A percentile compares a stretch with the other conserved stretches of the same genome.
phyloP scores from a whole-genome alignment of 2,329 filamentous ascomycete species.

The Arthrobotrys sinensis region DNA sequence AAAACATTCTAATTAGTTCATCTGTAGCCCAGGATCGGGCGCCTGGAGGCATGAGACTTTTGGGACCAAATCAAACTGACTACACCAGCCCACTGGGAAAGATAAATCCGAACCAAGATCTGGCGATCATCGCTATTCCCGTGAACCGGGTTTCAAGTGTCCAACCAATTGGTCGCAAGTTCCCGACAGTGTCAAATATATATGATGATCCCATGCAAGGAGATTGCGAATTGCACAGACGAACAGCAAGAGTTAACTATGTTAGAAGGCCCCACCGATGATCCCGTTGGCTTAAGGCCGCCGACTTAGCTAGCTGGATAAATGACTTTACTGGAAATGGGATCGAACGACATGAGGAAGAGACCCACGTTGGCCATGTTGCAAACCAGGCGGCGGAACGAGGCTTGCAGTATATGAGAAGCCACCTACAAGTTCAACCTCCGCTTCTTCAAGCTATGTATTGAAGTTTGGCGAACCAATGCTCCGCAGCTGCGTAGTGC shows the following conservation, averaged over 20 bases:
- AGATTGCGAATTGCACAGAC: conserved; percentile 32
- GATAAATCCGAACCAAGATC: conserved; percentile 37
- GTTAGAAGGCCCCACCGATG: background rate
- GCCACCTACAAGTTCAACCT: conserved; percentile 31
- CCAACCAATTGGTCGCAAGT: conserved; percentile 28
- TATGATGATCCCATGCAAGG: conserved; percentile 49
- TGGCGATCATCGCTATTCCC: conserved; percentile 17
- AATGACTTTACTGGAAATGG: conserved; percentile 27
- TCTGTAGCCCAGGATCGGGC: conserved; percentile 29
- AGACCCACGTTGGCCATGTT: conserved; percentile 42
- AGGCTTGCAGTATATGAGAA: conserved; percentile 48
- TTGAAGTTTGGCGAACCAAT: conserved; percentile 36
- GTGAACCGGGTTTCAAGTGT: conserved; percentile 34
- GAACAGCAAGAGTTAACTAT: background rate
- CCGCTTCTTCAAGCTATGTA: conserved; percentile 33
- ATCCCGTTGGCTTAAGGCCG: conserved; percentile 17
- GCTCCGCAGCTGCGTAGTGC: conserved; percentile 10
- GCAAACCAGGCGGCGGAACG: conserved; percentile 39
- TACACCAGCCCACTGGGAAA: conserved; percentile 35
- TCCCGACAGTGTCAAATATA: conserved; percentile 33
- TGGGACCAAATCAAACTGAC: conserved; percentile 27
- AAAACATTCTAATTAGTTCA: conserved; percentile 12
- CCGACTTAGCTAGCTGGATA: background rate
- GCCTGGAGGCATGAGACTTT: conserved; percentile 17
- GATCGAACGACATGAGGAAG: conserved; percentile 12